Base-by-base conservation (phyloP, 306 rosid genomes). In the Inga oerstediana region DNA sequence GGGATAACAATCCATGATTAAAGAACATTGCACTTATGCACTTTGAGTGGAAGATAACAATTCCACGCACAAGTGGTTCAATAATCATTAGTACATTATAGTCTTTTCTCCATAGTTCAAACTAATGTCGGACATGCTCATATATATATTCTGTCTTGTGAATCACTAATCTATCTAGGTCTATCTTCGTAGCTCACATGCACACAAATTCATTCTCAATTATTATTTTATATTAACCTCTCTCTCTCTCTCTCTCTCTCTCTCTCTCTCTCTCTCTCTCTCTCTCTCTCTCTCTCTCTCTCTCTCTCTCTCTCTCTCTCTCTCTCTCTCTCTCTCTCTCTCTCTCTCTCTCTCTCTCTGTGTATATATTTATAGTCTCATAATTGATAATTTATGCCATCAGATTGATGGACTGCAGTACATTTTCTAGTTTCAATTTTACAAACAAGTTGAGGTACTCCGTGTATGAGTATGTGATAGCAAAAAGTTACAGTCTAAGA, bases 1-100 rank as follows among this genome's bases (percentile, higher is more conserved):
- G 20, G 70, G 44, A 43, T 11, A 27, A 27, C 30, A 27, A 12
- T 62, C 7, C 16, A 62, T 27, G 71, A 39, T 56, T 75, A 32
- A 48, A 16, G 49, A 20, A 35, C 8, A 67, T 9, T 34, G 66
- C 75, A 34, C 15, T 67, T 8, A 78, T 65, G 83, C 58, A 81
- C 68, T 49, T 77, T 22, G 72, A 65, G 83, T 34, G 41, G 79
- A 86, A 82, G 79, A 74, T 65, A 32, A 32, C 75, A 74, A 74
- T 9, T 61, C 77, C 54, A 49, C 56, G 56, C 5, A 46, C 72
- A 76, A 81, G 82, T 39, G 19, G 71, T 77, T 76, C 64, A 41
- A 41, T 41, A 41, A 41, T 44, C 16, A 8, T 77, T 59, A 34
- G 72, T 81, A 64, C 34, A 72, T 78, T 82, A 56, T 73, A 32